Percentiles rank a stretch among this genome's conserved stretches.
Conservation (phyloP, 305 asterid genomes). For the Solanum hybrid region DNA sequence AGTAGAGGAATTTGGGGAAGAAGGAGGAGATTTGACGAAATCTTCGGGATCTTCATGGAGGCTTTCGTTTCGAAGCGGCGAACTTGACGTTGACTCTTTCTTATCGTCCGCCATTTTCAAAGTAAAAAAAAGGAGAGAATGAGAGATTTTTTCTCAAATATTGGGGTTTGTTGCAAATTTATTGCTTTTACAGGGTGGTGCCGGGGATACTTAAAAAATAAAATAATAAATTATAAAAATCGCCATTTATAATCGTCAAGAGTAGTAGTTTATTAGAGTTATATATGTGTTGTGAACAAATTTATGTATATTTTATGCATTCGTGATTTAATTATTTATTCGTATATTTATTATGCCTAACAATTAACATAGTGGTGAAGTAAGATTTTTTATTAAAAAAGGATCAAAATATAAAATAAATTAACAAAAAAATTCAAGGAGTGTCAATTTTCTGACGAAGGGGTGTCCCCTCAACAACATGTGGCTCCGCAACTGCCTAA, state of each 20-base stretch:
- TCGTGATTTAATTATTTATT: background rate
- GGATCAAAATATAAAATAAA: no score
- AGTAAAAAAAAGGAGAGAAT: background rate
- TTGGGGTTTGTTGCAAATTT: background rate
- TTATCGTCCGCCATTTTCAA: constrained; percentile 69
- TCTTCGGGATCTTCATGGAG: constrained; percentile 48
- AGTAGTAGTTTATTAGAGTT: background rate
- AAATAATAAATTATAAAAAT: background rate
- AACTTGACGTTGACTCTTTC: constrained; percentile 59
- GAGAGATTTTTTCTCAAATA: background rate
- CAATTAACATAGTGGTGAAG: no score
- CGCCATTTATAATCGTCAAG: background rate
- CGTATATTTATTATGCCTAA: background rate
- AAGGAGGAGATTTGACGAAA: constrained; percentile 67
- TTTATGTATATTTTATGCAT: background rate
- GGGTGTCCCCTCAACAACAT: background rate
- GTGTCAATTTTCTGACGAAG: background rate
- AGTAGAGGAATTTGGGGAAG: constrained; percentile 78
- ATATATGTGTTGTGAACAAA: background rate
- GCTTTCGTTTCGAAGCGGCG: constrained; percentile 19
- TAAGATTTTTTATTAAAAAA: no score
- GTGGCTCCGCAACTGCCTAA: background rate
- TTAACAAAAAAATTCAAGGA: no score
- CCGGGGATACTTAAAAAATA: background rate
- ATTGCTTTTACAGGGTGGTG: background rate